Evolutionary conservation across 2,329 filamentous ascomycete species (phyloP).

Genomic region (Cryoendolithus antarcticus): DNA sequence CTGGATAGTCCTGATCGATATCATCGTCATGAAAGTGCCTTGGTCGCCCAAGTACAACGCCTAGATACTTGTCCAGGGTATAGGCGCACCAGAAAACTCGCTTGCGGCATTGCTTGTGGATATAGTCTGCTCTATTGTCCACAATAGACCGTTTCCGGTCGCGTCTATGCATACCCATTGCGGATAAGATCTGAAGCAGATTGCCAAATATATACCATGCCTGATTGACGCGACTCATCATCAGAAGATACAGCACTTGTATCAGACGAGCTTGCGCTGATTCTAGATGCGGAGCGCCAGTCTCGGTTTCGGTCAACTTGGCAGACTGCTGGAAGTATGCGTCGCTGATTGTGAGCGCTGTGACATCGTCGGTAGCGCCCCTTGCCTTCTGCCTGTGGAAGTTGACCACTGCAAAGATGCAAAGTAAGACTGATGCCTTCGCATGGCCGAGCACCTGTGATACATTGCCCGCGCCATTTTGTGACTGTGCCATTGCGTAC

Average conservation of each 20-base stretch:
- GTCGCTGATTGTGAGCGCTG: constrained; percentile 2
- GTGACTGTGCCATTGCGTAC: constrained; percentile 13
- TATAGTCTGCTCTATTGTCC: constrained; percentile 25
- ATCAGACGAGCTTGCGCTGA: constrained; percentile 10
- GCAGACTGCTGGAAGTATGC: constrained; percentile 2
- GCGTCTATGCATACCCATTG: constrained; percentile 9
- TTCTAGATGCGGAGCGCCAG: constrained; percentile 6
- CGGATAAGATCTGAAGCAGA: constrained; percentile 11
- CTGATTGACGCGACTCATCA: constrained; percentile 16
- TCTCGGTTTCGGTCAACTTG: constrained; percentile 7
- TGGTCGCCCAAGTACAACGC: constrained; percentile 50
- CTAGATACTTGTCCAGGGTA: constrained; percentile 50
- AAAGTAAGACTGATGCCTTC: constrained; percentile 21
- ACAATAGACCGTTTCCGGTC: constrained; percentile 1
- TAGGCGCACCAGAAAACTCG: constrained; percentile 53
- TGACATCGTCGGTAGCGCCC: constrained; percentile 29
- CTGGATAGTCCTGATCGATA: constrained; percentile 49
- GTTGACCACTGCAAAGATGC: constrained; percentile 5
- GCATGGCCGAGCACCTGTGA: constrained; percentile 26
- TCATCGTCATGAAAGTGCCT: constrained; percentile 51
- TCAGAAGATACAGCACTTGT: constrained; percentile 10
- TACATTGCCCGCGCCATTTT: constrained; percentile 21
- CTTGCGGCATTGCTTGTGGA: constrained; percentile 40
- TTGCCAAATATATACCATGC: constrained; percentile 22
- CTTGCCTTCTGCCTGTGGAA: constrained; percentile 22